Evolutionary conservation across 2,329 filamentous ascomycete genomes (phyloP).

Genomic region (Pestalotiopsis sp.): DNA sequence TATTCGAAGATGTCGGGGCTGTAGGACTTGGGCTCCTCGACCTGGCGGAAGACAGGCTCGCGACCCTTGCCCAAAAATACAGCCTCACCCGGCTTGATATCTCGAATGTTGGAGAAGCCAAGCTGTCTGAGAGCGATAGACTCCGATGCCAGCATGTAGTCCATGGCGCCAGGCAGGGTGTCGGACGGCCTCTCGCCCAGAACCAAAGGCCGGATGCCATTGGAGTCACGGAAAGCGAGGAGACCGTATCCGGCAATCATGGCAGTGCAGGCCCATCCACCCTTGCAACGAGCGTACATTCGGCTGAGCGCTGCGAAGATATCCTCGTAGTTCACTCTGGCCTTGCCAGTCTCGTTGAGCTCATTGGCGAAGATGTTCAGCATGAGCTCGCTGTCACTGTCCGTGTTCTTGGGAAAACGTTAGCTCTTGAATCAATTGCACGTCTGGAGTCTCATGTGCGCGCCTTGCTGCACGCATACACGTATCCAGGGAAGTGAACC

Average conservation of each 20-base stretch:
- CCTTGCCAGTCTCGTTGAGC: conserved; percentile 82
- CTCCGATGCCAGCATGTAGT: conserved; percentile 83
- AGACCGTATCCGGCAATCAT: conserved; percentile 85
- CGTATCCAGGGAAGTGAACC: no score
- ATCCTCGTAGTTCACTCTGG: conserved; percentile 79
- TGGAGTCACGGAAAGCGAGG: conserved; percentile 75
- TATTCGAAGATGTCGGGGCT: conserved; percentile 81
- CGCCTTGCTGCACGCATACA: no score
- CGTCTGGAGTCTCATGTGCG: no score
- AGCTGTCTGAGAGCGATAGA: conserved; percentile 74
- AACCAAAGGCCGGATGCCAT: conserved; percentile 70
- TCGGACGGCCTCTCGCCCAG: conserved; percentile 51
- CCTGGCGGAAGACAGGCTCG: conserved; percentile 70
- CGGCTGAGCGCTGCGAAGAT: conserved; percentile 71
- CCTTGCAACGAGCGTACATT: conserved; percentile 43
- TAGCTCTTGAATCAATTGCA: background rate
- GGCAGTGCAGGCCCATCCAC: conserved; percentile 80
- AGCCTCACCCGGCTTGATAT: conserved; percentile 74
- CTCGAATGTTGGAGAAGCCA: conserved; percentile 68
- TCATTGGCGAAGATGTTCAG: conserved; percentile 79
- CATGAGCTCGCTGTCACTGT: conserved; percentile 32
- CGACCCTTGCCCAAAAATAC: conserved; percentile 77
- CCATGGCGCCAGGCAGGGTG: conserved; percentile 55
- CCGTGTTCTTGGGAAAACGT: conserved; percentile 11
- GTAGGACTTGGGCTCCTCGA: conserved; percentile 65